Evolutionary conservation across 2,329 filamentous ascomycete species (phyloP), one percentile per base, ranked within the genome.

Genomic region (Exophiala sp.): DNA sequence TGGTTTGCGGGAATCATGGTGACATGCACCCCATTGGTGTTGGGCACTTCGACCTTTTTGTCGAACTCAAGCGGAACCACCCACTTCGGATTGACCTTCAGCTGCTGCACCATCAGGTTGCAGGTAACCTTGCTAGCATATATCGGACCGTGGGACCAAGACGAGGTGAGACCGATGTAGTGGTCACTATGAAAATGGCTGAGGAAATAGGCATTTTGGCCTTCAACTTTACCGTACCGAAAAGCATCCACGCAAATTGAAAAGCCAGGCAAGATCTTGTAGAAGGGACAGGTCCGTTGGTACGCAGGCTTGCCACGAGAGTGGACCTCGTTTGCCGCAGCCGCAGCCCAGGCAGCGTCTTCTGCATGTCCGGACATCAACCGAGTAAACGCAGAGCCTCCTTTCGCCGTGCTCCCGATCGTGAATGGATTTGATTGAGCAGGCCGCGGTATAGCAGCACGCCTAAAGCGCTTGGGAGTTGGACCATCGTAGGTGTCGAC

Each of bases 151-250:
- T 98, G 90, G 32, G 75, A 81, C 93, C 93, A 98, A 24, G 77
- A 88, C 6, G 86, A 82, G 9, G 88, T 93, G 9, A 98, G 72
- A 1, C 93, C 93, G 27, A 96, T 82, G 62, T 98, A 98, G 65
- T 98, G 93, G 65, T 98, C 93, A 62, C 89, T 96, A 68, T 98
- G 93, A 60, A 97, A 98, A 65, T 98, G 93, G 61, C 90, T 96
- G 9, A 98, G 77, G 60, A 98, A 98, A 65, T 98, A 98, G 1
- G 91, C 93, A 46, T 86, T 85, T 66, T 90, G 95, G 0, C 88
- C 90, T 64, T 94, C 79, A 0, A 98, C 88, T 2, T 90, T 88
- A 1, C 93, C 93, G 63, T 97, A 98, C 16, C 91, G 82, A 63
- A 98, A 62, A 95, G 93, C 93, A 67, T 98, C 93, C 0, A 98